Evolutionary conservation across 441 rosid genomes (phyloP).

Genomic region (Hura crepitans): DNA sequence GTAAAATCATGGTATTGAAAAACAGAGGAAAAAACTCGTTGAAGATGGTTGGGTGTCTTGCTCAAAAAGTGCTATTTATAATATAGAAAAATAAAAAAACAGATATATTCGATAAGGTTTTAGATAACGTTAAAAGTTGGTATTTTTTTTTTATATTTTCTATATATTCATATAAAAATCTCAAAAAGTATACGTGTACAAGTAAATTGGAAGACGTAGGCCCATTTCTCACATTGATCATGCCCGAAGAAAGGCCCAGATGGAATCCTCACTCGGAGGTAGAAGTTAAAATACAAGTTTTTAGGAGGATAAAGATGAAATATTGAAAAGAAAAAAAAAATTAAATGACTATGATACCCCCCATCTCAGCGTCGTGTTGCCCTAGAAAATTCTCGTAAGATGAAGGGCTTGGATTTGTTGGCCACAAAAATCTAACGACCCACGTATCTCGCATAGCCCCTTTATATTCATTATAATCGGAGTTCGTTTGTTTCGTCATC

Average conservation of each 20-base stretch:
- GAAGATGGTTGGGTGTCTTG: too few relatives aligned
- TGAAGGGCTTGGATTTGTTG: slow-evolving; percentile 19
- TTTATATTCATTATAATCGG: slow-evolving; percentile 16
- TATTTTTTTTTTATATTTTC: too few relatives aligned
- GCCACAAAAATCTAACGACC: slow-evolving; percentile 15
- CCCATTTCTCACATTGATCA: background rate
- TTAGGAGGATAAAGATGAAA: background rate
- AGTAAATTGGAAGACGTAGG: background rate
- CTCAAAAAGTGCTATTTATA: too few relatives aligned
- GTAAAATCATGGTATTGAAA: too few relatives aligned
- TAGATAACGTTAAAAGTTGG: too few relatives aligned
- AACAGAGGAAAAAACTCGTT: too few relatives aligned
- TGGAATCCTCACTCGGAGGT: background rate
- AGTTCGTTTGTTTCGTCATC: rapidly evolving
- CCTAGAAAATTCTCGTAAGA: slow-evolving; percentile 5
- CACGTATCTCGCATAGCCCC: background rate
- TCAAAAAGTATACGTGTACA: too few relatives aligned
- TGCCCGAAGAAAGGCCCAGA: background rate
- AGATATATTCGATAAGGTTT: too few relatives aligned
- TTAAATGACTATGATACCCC: background rate
- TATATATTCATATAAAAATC: too few relatives aligned
- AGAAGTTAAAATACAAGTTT: background rate
- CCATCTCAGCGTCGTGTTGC: background rate
- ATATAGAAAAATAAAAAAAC: too few relatives aligned
- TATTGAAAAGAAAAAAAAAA: background rate